Base-by-base conservation (phyloP, 2,329 filamentous ascomycete species). In the Hymenoscyphus fraxineus region DNA sequence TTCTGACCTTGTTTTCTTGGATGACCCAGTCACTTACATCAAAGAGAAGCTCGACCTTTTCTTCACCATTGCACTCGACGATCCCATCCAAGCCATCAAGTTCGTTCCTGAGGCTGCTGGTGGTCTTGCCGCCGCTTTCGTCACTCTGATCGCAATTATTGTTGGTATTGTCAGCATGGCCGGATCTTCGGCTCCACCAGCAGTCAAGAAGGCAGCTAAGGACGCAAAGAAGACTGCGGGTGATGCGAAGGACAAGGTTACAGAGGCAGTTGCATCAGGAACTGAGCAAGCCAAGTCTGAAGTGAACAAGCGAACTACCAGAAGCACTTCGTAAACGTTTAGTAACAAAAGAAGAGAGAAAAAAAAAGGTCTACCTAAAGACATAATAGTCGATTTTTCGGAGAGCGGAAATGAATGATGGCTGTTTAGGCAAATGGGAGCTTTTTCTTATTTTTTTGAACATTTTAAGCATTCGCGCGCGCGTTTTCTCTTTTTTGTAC, bases 21-120 rank as follows among this genome's bases (percentile, higher is more conserved):
- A 97, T 69, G 92, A 97, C 83, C 95, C 95, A 58, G 86, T 97
- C 72, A 81, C 81, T 72, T 99, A 91, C 80, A 78, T 97, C 80
- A 91, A 88, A 80, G 91, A 97, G 88, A 98, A 97, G 88, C 78
- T 96, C 67, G 89, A 96, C 72, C 87, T 96, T 68, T 99, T 99
- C 86, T 77, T 95, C 73, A 88, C 88, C 72, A 88, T 98, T 74
- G 91, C 88, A 73, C 83, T 91, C 80, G 83, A 85, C 71, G 89
- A 94, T 77, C 93, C 92, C 61, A 81, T 96, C 74, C 81, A 92
- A 80, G 93, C 93, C 54, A 85, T 94, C 78, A 90, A 92, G 78
- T 91, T 92, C 73, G 91, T 97, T 69, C 95, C 95, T 70, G 95
- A 97, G 81, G 89, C 96, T 72, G 92, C 93, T 68, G 93, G 88